Evolutionary conservation across 2,329 filamentous ascomycete genomes (phyloP).

Genomic region (Geosmithia putterillii): DNA sequence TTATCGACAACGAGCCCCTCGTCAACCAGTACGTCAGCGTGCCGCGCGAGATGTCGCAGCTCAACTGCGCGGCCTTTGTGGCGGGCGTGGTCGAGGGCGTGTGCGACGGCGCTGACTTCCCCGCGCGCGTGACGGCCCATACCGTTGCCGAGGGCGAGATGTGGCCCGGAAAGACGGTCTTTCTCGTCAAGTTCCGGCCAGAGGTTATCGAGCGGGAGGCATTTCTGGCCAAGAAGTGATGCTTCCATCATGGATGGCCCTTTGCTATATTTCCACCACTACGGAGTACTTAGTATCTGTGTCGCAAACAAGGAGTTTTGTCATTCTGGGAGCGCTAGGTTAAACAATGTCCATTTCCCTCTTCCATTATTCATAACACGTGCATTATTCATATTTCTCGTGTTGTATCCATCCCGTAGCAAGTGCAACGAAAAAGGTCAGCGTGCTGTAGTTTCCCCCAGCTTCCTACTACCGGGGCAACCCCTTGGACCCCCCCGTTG

Average conservation of each 20-base stretch:
- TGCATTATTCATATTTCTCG: too few relatives aligned
- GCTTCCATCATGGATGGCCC: too few relatives aligned
- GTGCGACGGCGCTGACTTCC: constrained; percentile 85
- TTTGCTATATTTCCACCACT: too few relatives aligned
- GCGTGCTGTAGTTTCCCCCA: too few relatives aligned
- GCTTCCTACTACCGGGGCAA: constrained; percentile 5
- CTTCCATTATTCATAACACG: too few relatives aligned
- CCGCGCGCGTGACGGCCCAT: constrained; percentile 82
- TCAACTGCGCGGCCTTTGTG: constrained; percentile 93
- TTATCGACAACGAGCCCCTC: constrained; percentile 93
- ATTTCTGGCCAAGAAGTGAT: constrained; percentile 49
- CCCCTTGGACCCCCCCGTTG: constrained; percentile 20
- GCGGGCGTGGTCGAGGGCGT: constrained; percentile 92
- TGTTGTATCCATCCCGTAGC: too few relatives aligned
- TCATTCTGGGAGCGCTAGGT: too few relatives aligned
- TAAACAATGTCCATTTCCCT: too few relatives aligned
- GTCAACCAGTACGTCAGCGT: constrained; percentile 92
- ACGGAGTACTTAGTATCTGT: too few relatives aligned
- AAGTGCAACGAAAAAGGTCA: too few relatives aligned
- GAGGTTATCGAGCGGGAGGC: constrained; percentile 87
- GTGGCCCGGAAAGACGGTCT: constrained; percentile 95
- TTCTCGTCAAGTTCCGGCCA: constrained; percentile 83
- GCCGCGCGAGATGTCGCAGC: constrained; percentile 87
- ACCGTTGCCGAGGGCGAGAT: constrained; percentile 63
- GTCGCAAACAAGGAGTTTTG: too few relatives aligned